Conservation (phyloP, 768 basidiomycete genomes). For the Russula foetens region DNA sequence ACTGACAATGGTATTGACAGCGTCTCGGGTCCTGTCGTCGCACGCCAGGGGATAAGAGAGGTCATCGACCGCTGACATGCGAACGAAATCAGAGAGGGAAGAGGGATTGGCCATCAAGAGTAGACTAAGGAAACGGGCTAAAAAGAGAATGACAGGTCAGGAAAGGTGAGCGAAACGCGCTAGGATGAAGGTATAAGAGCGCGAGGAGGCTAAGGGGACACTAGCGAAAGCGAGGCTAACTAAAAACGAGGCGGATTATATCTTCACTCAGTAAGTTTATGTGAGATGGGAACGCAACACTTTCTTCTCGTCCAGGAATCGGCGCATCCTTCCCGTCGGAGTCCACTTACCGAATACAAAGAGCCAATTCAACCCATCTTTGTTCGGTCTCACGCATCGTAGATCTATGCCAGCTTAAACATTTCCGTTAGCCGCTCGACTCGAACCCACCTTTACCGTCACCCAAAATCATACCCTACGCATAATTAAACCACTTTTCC, state of each 20-base stretch:
- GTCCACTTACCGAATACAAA: conserved; percentile 14
- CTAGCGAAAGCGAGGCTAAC: conserved; percentile 7
- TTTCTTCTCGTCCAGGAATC: conserved; percentile 9
- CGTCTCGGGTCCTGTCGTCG: conserved; percentile 34
- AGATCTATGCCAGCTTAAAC: conserved; percentile 19
- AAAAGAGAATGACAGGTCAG: conserved; percentile 7
- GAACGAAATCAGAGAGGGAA: conserved; percentile 19
- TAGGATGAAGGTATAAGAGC: conserved; percentile 6
- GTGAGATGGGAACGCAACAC: conserved; percentile 14
- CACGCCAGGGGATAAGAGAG: conserved; percentile 17
- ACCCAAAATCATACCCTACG: background rate
- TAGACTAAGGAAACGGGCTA: conserved; percentile 3
- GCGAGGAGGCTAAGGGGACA: conserved; percentile 6
- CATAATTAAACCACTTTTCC: conserved; percentile 19
- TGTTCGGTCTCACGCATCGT: conserved; percentile 16
- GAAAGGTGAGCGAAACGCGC: background rate
- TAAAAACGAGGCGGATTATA: conserved; percentile 19
- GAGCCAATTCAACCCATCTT: conserved; percentile 18
- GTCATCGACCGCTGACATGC: conserved; percentile 21
- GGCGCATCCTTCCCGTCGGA: conserved; percentile 14
- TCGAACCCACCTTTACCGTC: conserved; percentile 15
- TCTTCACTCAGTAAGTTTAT: conserved; percentile 4
- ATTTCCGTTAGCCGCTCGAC: conserved; percentile 19
- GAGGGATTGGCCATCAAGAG: conserved; percentile 16
- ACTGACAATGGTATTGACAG: conserved; percentile 58